Percentiles rank a stretch among this genome's conserved stretches.
These are phyloP conservation scores for Achaetomium macrosporum DNA, from an alignment of 2,329 filamentous ascomycete genomes.

Conservation along the genomic window DNA sequence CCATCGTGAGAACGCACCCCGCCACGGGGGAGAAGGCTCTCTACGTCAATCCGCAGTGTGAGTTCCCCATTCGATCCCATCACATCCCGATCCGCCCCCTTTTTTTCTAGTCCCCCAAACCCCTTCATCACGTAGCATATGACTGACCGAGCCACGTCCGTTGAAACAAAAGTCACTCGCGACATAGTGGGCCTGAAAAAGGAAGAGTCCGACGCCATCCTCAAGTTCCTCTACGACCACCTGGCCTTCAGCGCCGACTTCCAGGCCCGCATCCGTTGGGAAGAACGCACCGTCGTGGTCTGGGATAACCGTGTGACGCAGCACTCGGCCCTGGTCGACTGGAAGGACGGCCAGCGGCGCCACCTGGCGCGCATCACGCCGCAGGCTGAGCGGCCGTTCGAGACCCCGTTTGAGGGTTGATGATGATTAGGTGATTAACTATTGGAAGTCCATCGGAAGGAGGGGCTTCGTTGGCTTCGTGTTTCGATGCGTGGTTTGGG, in stretches of 20 bases:
- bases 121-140: background rate
- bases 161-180: conserved; percentile 59
- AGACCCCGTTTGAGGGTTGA: conserved; percentile 53
- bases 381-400: conserved; percentile 70
- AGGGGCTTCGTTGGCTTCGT: background rate
- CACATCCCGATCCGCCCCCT: background rate
- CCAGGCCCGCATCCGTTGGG: conserved; percentile 72
- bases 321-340: conserved; percentile 76
- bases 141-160: background rate
- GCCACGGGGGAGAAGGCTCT: conserved; percentile 77
- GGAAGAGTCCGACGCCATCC: conserved; percentile 72
- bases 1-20: conserved; percentile 74
- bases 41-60: conserved; percentile 77
- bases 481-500: background rate
- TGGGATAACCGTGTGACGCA: conserved; percentile 81
- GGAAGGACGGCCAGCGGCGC: conserved; percentile 70
- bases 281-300: conserved; percentile 71
- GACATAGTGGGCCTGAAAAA: conserved; percentile 78
- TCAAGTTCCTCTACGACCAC: conserved; percentile 74
- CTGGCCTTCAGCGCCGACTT: conserved; percentile 67
- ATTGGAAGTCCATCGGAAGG: background rate
- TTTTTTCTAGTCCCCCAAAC: background rate
- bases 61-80: conserved; percentile 27
- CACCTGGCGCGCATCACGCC: conserved; percentile 79
- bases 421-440: background rate